Evolutionary conservation across 495 filamentous ascomycete species (phyloP).

Genomic region (Talaromyces adpressus): DNA sequence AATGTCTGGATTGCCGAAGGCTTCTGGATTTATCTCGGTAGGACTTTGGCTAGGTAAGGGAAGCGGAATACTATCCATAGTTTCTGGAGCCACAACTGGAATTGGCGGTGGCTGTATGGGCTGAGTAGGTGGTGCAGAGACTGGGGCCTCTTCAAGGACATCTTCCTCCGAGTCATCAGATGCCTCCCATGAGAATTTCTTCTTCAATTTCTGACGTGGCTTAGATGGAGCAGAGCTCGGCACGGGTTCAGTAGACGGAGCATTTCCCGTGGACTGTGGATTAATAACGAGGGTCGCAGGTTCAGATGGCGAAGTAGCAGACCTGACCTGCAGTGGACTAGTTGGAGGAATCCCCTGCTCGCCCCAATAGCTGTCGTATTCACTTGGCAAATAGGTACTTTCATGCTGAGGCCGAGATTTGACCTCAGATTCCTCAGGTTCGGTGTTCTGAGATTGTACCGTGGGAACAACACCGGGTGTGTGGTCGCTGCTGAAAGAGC

Average conservation of each 20-base stretch:
- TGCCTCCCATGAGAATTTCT: constrained; percentile 8
- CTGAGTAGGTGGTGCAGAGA: neutral
- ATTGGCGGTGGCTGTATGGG: neutral
- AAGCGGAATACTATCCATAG: neutral
- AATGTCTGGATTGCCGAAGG: neutral
- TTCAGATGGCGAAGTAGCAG: neutral
- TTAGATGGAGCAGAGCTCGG: neutral
- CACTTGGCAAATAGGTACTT: constrained; percentile 46
- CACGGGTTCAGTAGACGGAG: neutral
- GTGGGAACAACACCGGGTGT: constrained; percentile 11
- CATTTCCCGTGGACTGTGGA: neutral
- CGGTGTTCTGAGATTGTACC: constrained; percentile 17
- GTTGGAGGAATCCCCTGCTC: constrained; percentile 14
- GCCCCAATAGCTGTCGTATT: constrained; percentile 58
- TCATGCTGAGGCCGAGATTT: constrained; percentile 22
- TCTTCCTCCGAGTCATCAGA: neutral
- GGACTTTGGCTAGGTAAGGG: no score
- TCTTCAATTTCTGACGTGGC: neutral
- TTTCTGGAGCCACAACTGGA: neutral
- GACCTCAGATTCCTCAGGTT: constrained; percentile 15
- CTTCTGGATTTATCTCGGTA: neutral
- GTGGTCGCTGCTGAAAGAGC: constrained; percentile 53
- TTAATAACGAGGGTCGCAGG: neutral
- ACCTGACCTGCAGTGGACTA: constrained; percentile 4
- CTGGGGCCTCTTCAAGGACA: neutral